Percentiles rank a stretch among this genome's conserved stretches.
phyloP scores from a whole-genome alignment of 257 asterid genomes.

The Jasminum sambac region DNA sequence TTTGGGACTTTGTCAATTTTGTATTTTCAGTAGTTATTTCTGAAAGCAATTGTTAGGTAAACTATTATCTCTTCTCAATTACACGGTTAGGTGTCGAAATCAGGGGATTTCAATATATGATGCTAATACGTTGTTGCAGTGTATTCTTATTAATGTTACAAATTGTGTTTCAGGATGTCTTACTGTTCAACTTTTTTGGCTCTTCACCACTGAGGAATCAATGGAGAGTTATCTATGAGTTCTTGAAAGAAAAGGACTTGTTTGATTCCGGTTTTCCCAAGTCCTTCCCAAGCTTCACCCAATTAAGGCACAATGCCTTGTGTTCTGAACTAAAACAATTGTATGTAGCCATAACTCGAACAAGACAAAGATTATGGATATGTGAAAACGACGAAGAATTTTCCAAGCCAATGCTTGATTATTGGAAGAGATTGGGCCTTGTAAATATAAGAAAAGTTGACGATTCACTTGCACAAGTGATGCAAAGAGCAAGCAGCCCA shows the following conservation, averaged over 20 bases:
- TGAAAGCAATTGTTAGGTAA: not conserved
- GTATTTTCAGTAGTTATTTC: not conserved
- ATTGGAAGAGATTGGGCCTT: slow-evolving; percentile 56
- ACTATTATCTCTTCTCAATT: no score
- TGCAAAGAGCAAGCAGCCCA: slow-evolving; percentile 64
- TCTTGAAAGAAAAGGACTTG: slow-evolving; percentile 40
- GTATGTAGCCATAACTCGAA: slow-evolving; percentile 67
- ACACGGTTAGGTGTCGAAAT: not conserved
- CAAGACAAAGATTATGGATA: slow-evolving; percentile 76
- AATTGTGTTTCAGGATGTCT: slow-evolving; percentile 49
- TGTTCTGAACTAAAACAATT: slow-evolving; percentile 74
- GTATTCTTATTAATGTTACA: not conserved
- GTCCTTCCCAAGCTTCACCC: slow-evolving; percentile 49
- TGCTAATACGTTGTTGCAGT: not conserved
- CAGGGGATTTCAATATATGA: no score
- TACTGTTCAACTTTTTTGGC: slow-evolving; percentile 62
- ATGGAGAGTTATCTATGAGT: slow-evolving; percentile 70
- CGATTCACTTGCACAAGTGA: slow-evolving; percentile 58
- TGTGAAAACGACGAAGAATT: slow-evolving; percentile 50
- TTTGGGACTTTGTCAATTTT: not conserved
- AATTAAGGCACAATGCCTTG: slow-evolving; percentile 47
- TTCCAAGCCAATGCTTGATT: slow-evolving; percentile 60
- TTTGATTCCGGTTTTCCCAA: slow-evolving; percentile 33
- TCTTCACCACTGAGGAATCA: slow-evolving; percentile 56
- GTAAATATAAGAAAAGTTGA: slow-evolving; percentile 54